Base-by-base conservation (phyloP, 2,329 filamentous ascomycete genomes). In the Chaetomium strumarium region DNA sequence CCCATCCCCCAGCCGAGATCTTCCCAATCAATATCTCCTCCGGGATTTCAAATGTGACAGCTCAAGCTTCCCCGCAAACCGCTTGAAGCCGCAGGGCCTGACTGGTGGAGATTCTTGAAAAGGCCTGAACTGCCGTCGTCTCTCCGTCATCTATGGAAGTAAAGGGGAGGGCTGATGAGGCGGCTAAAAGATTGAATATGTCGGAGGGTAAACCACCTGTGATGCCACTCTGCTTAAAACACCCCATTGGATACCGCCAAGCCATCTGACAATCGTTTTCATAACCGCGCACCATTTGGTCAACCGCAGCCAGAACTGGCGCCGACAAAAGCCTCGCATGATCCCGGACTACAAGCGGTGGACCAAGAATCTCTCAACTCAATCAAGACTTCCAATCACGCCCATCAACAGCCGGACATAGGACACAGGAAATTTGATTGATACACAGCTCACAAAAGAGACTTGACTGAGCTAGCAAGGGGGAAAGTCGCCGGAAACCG, bases 371-470 rank as follows among this genome's bases (percentile, higher is more conserved):
- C 24, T 24, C 24, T 4, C 24, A 7, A 7, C 7, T 24, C 7
- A 24, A 24, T 24, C 24, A 24, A 24, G 24, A 24, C 24, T 24
- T 24, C 3, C 19, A 20, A 29, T 10, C 39, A 30, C 5, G 10
- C n/a, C 14, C 20, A 5, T 20, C 43, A 31, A 19, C 24, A 34
- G 30, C 33, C 49, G 33, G 49, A 45, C 24, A 24, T 24, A 24
- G 24, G 52, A 57, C 53, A 70, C 69, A 72, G 67, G 68, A 75
- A 74, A 70, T 71, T 74, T 13, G 74, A 76, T 75, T 80, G 73
- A 71, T 81, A 81, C 78, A 81, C 76, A 79, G 76, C 75, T 77
- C 77, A 78, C 75, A 78, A 76, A 78, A 68, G 73, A 75, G 74
- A 78, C 73, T 78, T 70, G 68, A 75, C 73, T 75, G 75, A 78